A percentile compares a stretch with the other conserved stretches of the same genome.
These are phyloP conservation scores for Endotrypanum monterogeii DNA, from an alignment of 208 protist species.

Conservation along the genomic window DNA sequence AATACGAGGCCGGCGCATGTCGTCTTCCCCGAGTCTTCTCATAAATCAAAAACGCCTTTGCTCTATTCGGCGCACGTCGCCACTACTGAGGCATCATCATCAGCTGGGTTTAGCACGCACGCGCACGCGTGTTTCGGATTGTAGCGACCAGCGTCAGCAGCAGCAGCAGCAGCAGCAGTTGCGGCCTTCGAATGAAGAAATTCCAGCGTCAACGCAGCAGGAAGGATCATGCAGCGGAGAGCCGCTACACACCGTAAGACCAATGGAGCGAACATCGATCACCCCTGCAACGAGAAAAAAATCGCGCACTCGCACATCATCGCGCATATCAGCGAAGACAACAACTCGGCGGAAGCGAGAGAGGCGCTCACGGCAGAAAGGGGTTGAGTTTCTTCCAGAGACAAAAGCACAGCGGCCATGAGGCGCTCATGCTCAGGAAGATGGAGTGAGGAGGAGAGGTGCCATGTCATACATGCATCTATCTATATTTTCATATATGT, in stretches of 20 bases:
- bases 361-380: not conserved
- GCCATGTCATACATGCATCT: too few species aligned
- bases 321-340: not conserved
- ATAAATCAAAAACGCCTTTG: not conserved
- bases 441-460: not conserved
- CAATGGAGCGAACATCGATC: not conserved
- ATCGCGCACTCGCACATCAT: conserved; percentile 4
- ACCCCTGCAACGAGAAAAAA: not conserved
- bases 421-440: not conserved
- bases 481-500: not conserved
- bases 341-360: not conserved
- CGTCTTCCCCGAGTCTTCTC: not conserved
- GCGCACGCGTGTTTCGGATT: not conserved
- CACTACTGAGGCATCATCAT: conserved; percentile 2
- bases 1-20: not conserved
- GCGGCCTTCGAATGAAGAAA: not conserved
- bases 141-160: not conserved
- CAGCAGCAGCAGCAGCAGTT: conserved; percentile 1
- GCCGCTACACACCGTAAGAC: not conserved
- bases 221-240: not conserved
- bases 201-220: not conserved
- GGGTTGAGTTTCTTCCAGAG: not conserved
- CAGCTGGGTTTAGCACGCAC: not conserved
- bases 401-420: not conserved
- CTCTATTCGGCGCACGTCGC: not conserved